phyloP scores from a whole-genome alignment of 2,329 filamentous ascomycete species.

The Ophiocordyceps australis region DNA sequence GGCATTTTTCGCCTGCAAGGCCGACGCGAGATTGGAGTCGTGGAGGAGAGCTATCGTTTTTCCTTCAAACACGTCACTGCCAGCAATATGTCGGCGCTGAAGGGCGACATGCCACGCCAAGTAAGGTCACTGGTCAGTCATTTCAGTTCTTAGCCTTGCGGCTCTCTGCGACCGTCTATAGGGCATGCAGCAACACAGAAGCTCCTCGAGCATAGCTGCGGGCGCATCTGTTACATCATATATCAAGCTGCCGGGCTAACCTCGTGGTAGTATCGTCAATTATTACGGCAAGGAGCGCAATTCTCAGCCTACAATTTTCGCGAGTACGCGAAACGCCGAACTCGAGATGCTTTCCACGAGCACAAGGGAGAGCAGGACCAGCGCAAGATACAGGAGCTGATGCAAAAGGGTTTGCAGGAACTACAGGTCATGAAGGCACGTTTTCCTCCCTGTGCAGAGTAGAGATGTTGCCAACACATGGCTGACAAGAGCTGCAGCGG shows the following conservation, averaged over 20 bases:
- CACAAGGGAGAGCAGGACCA: slow-evolving; percentile 55
- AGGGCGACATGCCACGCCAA: slow-evolving; percentile 38
- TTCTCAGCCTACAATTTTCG: slow-evolving; percentile 96
- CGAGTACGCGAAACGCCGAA: slow-evolving; percentile 85
- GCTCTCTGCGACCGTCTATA: no score
- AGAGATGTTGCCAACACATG: slow-evolving; percentile 2
- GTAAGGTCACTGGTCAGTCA: slow-evolving; percentile 31
- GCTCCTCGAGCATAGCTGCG: no score
- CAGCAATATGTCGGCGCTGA: slow-evolving; percentile 20
- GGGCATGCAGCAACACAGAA: no score
- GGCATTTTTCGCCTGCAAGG: slow-evolving; percentile 1
- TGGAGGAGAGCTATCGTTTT: background rate
- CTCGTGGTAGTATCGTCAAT: slow-evolving; percentile 59
- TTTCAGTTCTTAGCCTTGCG: no score
- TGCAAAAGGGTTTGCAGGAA: slow-evolving; percentile 77
- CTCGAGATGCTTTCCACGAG: slow-evolving; percentile 78
- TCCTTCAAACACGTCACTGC: background rate
- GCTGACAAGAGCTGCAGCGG: slow-evolving; percentile 37
- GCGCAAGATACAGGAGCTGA: slow-evolving; percentile 65
- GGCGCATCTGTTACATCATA: no score
- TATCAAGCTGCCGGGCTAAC: background rate
- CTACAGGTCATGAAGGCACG: slow-evolving; percentile 78
- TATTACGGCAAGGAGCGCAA: slow-evolving; percentile 70
- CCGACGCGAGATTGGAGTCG: background rate
- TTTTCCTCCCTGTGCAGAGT: background rate